These are phyloP conservation scores for Aspergillus awamori DNA, from an alignment of 2,329 filamentous ascomycete species.

Conservation along the genomic window DNA sequence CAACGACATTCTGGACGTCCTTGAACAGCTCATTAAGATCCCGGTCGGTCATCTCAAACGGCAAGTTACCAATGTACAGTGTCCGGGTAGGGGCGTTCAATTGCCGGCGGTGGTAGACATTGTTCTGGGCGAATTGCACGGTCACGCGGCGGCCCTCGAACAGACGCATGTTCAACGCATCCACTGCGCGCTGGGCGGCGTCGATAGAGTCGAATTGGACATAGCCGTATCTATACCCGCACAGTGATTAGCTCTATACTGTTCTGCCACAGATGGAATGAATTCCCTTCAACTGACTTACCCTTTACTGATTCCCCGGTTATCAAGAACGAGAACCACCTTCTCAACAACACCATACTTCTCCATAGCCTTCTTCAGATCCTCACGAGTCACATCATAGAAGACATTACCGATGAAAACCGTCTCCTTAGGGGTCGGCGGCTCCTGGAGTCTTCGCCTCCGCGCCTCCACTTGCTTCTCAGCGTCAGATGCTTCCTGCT, in stretches of 20 bases:
- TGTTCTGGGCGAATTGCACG: constrained; percentile 60
- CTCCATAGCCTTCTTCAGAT: constrained; percentile 62
- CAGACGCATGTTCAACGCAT: constrained; percentile 60
- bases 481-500: too few relatives aligned
- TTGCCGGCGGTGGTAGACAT: constrained; percentile 24
- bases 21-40: constrained; percentile 80
- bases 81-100: constrained; percentile 60
- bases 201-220: constrained; percentile 60
- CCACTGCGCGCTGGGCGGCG: constrained; percentile 59
- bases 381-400: constrained; percentile 66
- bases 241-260: constrained; percentile 10
- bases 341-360: constrained; percentile 60
- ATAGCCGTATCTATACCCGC: constrained; percentile 63
- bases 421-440: constrained; percentile 45
- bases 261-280: too few relatives aligned
- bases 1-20: constrained; percentile 68
- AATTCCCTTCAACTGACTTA: constrained; percentile 38
- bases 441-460: neutral
- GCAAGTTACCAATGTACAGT: constrained; percentile 83
- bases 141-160: constrained; percentile 67
- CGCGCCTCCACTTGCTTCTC: too few relatives aligned
- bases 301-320: constrained; percentile 70
- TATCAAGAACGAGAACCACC: constrained; percentile 62
- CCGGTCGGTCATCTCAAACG: constrained; percentile 80
- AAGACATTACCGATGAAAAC: constrained; percentile 71